Percentiles rank a stretch among this genome's conserved stretches.
Conservation (phyloP, 108 stramenopile species). For the Nitzschia sp. region DNA sequence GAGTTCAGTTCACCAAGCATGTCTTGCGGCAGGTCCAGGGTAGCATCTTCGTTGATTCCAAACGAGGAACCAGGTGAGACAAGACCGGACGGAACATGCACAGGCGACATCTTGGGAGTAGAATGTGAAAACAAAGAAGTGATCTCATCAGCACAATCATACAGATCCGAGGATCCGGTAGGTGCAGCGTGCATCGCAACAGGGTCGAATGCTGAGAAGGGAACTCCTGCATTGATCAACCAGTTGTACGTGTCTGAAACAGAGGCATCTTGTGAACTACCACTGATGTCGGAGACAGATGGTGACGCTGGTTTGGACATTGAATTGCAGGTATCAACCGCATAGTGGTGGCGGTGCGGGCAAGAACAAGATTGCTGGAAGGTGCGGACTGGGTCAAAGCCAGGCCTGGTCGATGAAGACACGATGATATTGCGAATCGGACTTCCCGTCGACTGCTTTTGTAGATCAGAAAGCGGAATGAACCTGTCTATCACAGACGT, state of each 20-base stretch:
- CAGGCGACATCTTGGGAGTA: not conserved
- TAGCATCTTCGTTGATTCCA: slow-evolving; percentile 7
- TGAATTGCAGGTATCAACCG: not conserved
- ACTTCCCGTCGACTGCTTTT: not conserved
- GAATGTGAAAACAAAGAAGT: slow-evolving; percentile 5
- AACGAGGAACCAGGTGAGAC: not conserved
- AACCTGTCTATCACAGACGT: not conserved
- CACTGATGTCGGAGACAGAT: not conserved
- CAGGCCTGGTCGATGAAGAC: not conserved
- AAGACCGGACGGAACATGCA: not conserved
- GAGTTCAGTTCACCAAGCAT: slow-evolving; percentile 1
- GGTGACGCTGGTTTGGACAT: not conserved
- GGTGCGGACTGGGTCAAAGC: not conserved
- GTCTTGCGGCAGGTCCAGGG: not conserved
- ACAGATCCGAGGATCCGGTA: not conserved
- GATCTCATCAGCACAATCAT: slow-evolving; percentile 19
- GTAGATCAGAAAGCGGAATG: not conserved
- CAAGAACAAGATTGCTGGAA: slow-evolving; percentile 5
- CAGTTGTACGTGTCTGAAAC: slow-evolving; percentile 22
- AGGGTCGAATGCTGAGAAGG: slow-evolving; percentile 31
- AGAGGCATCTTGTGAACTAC: not conserved
- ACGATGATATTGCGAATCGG: not conserved
- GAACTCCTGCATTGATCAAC: slow-evolving; percentile 31
- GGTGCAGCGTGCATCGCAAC: slow-evolving; percentile 2
- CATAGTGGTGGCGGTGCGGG: not conserved